These are phyloP conservation scores for Fagus sylvatica DNA, from an alignment of 306 rosid species.

Conservation along the genomic window DNA sequence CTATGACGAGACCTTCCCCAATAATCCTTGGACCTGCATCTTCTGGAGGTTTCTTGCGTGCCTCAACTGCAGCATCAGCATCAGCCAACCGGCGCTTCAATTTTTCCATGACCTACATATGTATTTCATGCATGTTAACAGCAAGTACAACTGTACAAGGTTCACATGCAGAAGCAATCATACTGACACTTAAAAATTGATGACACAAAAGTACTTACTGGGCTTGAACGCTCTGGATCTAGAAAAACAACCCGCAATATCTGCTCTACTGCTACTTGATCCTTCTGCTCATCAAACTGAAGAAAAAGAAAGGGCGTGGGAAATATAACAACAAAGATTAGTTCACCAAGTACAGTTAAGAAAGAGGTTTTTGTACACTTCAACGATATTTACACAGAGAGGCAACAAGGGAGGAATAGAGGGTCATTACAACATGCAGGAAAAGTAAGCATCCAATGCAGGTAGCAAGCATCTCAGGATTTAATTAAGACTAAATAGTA, in stretches of 20 bases:
- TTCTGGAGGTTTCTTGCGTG: conserved; percentile 74
- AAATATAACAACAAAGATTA: background rate
- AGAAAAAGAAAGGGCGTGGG: conserved; percentile 6
- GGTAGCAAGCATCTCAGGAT: background rate
- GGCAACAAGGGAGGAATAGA: background rate
- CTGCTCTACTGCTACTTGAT: conserved; percentile 85
- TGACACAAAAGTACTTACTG: conserved; percentile 47
- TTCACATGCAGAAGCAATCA: background rate
- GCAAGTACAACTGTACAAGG: background rate
- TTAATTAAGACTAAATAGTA: background rate
- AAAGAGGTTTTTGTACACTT: background rate
- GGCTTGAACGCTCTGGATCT: conserved; percentile 79
- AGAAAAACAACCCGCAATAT: conserved; percentile 83
- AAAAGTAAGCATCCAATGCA: background rate
- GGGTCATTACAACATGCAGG: background rate
- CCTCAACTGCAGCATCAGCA: conserved; percentile 79
- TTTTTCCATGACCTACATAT: conserved; percentile 55
- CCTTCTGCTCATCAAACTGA: conserved; percentile 96
- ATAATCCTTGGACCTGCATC: conserved; percentile 72
- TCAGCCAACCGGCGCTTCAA: conserved; percentile 76
- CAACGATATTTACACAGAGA: background rate
- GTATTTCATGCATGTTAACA: background rate
- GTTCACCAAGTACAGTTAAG: background rate
- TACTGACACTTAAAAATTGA: background rate
- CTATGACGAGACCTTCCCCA: conserved; percentile 94